These are phyloP conservation scores for Suillus subaureus DNA, from an alignment of 768 basidiomycete species.

Conservation along the genomic window DNA sequence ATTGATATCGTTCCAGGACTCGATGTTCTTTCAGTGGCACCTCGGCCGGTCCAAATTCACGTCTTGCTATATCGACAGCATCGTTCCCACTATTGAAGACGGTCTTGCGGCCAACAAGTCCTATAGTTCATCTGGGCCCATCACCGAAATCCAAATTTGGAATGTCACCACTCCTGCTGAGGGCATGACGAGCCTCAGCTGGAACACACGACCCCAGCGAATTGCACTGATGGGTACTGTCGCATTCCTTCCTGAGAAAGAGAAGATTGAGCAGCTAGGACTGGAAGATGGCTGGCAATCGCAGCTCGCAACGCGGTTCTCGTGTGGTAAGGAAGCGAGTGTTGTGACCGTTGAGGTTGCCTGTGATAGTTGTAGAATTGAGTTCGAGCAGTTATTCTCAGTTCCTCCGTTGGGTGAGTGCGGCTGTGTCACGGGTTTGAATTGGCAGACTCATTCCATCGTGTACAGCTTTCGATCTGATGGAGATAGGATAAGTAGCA, in stretches of 20 bases:
- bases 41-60: slow-evolving; percentile 14
- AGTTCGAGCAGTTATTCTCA: slow-evolving; percentile 23
- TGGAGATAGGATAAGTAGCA: slow-evolving; percentile 1
- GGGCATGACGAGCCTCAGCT: slow-evolving; percentile 12
- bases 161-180: slow-evolving; percentile 16
- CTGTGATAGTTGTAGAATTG: slow-evolving; percentile 17
- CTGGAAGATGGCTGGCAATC: slow-evolving; percentile 14
- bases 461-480: not conserved
- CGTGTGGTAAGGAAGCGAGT: slow-evolving; percentile 11
- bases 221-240: slow-evolving; percentile 21
- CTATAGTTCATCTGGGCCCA: slow-evolving; percentile 17
- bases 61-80: slow-evolving; percentile 19
- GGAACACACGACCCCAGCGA: slow-evolving; percentile 20
- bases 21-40: slow-evolving; percentile 27
- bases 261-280: slow-evolving; percentile 6
- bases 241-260: slow-evolving; percentile 11
- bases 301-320: slow-evolving; percentile 14
- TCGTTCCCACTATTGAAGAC: slow-evolving; percentile 17
- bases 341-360: slow-evolving; percentile 18
- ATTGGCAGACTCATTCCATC: not conserved
- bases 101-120: slow-evolving; percentile 16
- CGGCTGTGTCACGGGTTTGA: not conserved
- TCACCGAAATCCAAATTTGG: slow-evolving; percentile 24
- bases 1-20: slow-evolving; percentile 18
- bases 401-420: slow-evolving; percentile 22